These are phyloP conservation scores for Entomortierella parvispora DNA, from an alignment of 192 early-diverging fungal genomes.

Conservation along the genomic window DNA sequence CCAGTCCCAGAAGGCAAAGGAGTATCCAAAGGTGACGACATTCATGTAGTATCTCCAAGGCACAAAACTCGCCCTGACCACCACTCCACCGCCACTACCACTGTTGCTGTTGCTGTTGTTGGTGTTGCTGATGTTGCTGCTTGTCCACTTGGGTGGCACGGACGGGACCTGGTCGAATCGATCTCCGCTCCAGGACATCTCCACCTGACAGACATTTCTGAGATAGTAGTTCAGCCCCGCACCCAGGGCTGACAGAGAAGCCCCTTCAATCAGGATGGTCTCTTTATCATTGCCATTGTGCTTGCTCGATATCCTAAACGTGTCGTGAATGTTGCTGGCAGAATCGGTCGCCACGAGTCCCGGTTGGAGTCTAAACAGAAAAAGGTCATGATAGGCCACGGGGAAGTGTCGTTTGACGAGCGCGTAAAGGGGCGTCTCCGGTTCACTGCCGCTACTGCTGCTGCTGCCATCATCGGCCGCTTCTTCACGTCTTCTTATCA, in stretches of 20 bases:
- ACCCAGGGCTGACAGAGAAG: slow-evolving; percentile 17
- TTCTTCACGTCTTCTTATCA: no score
- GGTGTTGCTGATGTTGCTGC: neutral
- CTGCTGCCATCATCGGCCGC: no score
- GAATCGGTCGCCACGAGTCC: neutral
- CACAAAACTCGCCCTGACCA: slow-evolving; percentile 39
- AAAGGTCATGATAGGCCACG: neutral
- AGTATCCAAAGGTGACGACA: slow-evolving; percentile 50
- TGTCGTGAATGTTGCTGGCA: slow-evolving; percentile 6
- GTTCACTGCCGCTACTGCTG: neutral
- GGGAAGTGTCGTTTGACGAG: slow-evolving; percentile 11
- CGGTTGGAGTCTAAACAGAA: neutral
- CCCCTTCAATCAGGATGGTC: slow-evolving; percentile 22
- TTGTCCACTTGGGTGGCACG: slow-evolving; percentile 5
- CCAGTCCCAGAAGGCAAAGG: slow-evolving; percentile 50
- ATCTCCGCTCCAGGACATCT: slow-evolving; percentile 51
- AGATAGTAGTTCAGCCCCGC: slow-evolving; percentile 46
- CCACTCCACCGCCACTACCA: no score
- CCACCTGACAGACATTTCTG: slow-evolving; percentile 32
- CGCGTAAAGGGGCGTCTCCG: neutral
- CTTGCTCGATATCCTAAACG: slow-evolving; percentile 4
- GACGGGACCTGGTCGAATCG: slow-evolving; percentile 25
- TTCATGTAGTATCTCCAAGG: slow-evolving; percentile 51
- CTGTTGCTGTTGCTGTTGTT: no score
- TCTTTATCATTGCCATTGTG: neutral